phyloP scores from a whole-genome alignment of 108 stramenopile genomes.

The Chaetoceros muelleri region DNA sequence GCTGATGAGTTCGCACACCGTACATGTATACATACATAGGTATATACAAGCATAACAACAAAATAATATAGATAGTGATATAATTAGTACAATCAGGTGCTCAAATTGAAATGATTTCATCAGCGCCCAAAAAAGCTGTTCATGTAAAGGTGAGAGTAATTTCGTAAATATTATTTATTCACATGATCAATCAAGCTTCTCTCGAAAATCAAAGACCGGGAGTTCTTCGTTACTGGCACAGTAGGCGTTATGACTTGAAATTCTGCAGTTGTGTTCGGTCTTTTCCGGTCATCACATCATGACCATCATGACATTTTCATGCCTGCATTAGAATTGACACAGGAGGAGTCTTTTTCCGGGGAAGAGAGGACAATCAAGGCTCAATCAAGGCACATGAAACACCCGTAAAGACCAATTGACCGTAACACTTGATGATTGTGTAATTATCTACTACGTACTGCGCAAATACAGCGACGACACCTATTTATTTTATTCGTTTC shows the following conservation, averaged over 20 bases:
- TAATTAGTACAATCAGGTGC: not conserved
- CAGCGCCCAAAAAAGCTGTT: not conserved
- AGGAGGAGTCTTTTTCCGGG: too few relatives aligned
- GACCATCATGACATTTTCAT: not conserved
- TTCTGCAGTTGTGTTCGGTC: too few relatives aligned
- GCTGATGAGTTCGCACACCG: not conserved
- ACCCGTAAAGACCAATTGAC: not conserved
- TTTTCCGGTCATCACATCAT: too few relatives aligned
- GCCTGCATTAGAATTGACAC: not conserved
- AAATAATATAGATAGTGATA: not conserved
- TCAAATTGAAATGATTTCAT: not conserved
- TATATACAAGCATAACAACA: not conserved
- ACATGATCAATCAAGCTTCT: not conserved
- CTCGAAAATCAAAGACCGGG: not conserved
- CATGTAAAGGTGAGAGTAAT: not conserved
- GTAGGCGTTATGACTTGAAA: too few relatives aligned
- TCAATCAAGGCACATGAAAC: not conserved
- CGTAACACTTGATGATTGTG: not conserved
- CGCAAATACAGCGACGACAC: too few relatives aligned
- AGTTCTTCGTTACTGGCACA: not conserved
- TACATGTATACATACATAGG: not conserved
- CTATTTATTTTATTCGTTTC: too few relatives aligned
- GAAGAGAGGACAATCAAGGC: too few relatives aligned
- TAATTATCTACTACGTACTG: not conserved
- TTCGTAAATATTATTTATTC: not conserved